Conservation (phyloP, 306 rosid species). For the Elaeagnus macrophylla region DNA sequence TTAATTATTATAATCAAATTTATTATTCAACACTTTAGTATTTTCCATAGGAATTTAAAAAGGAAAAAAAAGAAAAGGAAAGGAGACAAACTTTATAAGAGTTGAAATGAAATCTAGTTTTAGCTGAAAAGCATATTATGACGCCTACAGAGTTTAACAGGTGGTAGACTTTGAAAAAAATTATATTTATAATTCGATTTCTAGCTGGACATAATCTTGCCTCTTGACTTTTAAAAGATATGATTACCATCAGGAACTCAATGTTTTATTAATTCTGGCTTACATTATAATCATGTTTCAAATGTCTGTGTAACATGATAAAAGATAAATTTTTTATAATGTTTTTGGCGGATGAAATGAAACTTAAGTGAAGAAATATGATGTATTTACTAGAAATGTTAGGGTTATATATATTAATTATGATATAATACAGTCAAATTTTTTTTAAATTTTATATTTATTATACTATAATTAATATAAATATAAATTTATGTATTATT, state of each 20-base stretch:
- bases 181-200: slow-evolving; percentile 18
- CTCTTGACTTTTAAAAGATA: slow-evolving; percentile 41
- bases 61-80: background rate
- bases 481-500: too few relatives aligned
- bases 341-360: too few relatives aligned
- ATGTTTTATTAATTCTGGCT: slow-evolving; percentile 31
- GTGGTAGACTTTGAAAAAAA: background rate
- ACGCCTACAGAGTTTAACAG: slow-evolving; percentile 22
- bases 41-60: background rate
- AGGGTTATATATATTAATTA: too few relatives aligned
- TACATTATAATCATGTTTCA: slow-evolving; percentile 40
- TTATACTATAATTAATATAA: too few relatives aligned
- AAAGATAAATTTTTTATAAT: too few relatives aligned
- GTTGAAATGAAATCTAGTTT: slow-evolving; percentile 5
- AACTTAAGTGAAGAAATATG: too few relatives aligned
- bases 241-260: slow-evolving; percentile 33
- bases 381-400: too few relatives aligned
- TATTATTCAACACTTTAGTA: too few relatives aligned
- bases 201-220: slow-evolving; percentile 63
- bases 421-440: too few relatives aligned
- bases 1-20: background rate
- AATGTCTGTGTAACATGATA: background rate
- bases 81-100: slow-evolving; percentile 6
- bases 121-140: slow-evolving; percentile 5
- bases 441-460: too few relatives aligned